Evolutionary conservation across 2,329 filamentous ascomycete species (phyloP).

Genomic region (Colletotrichum sp.): DNA sequence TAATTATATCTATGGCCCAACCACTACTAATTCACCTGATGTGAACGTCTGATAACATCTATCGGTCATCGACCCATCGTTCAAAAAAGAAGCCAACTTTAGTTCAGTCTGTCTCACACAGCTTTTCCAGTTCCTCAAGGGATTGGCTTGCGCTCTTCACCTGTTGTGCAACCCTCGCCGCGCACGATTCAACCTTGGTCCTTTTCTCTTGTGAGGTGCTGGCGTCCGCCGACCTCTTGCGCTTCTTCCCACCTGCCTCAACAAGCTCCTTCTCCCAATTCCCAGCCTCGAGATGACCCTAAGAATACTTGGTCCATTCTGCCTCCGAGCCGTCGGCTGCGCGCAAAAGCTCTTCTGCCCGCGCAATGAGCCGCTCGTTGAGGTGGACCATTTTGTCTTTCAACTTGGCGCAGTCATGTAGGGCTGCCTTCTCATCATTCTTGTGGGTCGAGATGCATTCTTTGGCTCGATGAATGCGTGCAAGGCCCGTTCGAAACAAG

Average conservation of each 20-base stretch:
- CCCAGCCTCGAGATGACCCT: neutral
- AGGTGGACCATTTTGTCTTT: neutral
- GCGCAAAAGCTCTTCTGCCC: neutral
- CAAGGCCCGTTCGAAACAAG: neutral
- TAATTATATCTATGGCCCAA: no score
- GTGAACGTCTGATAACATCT: neutral
- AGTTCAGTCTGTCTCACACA: neutral
- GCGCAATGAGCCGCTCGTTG: neutral
- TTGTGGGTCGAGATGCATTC: neutral
- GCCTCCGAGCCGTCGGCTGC: neutral
- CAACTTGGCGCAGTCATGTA: neutral
- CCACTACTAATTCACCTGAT: neutral
- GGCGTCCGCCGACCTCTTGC: neutral
- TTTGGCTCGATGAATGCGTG: neutral
- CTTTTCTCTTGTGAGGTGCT: fast-evolving
- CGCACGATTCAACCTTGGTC: neutral
- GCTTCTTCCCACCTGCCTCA: neutral
- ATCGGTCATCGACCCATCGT: no score
- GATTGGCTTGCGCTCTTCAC: neutral
- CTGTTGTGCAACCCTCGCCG: neutral
- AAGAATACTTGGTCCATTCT: neutral
- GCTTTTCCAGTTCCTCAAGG: neutral
- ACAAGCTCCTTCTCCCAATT: neutral
- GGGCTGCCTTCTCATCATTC: neutral
- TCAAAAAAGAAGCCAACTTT: neutral